A percentile compares a stretch with the other conserved stretches of the same genome.
Evolutionary conservation across 169 alveolate genomes (phyloP).

Genomic region (Plasmodium coatneyi): DNA sequence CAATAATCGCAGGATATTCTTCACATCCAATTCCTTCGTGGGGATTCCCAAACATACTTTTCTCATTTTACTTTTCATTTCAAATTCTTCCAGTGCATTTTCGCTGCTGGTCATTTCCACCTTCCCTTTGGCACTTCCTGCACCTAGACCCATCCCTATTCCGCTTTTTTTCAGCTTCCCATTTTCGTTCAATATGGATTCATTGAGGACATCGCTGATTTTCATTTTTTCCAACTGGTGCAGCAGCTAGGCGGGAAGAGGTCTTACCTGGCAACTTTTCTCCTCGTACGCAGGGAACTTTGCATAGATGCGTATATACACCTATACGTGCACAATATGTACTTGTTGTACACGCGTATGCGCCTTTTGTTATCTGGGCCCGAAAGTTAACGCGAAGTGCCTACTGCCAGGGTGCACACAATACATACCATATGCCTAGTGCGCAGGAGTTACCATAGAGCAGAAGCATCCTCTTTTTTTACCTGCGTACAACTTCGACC

Average conservation of each 20-base stretch:
- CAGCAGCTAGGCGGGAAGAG: background rate
- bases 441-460: background rate
- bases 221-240: constrained; percentile 24
- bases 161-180: constrained; percentile 55
- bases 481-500: background rate
- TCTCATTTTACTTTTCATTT: constrained; percentile 79
- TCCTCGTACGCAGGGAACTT: background rate
- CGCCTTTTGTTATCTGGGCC: background rate
- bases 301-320: background rate
- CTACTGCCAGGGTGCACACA: background rate
- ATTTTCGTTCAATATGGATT: constrained; percentile 34
- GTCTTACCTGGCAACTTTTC: background rate
- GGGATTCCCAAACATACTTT: constrained; percentile 82
- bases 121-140: constrained; percentile 5
- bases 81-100: constrained; percentile 81
- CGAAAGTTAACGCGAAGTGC: background rate
- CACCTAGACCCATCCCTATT: constrained; percentile 35
- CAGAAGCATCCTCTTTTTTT: background rate
- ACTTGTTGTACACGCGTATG: background rate
- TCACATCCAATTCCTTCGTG: constrained; percentile 81
- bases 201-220: constrained; percentile 50
- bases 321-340: background rate
- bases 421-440: background rate
- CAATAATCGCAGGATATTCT: constrained; percentile 79
- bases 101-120: constrained; percentile 50